phyloP scores from a whole-genome alignment of 1,284 basidiomycete genomes.

The Fomes fomentarius region DNA sequence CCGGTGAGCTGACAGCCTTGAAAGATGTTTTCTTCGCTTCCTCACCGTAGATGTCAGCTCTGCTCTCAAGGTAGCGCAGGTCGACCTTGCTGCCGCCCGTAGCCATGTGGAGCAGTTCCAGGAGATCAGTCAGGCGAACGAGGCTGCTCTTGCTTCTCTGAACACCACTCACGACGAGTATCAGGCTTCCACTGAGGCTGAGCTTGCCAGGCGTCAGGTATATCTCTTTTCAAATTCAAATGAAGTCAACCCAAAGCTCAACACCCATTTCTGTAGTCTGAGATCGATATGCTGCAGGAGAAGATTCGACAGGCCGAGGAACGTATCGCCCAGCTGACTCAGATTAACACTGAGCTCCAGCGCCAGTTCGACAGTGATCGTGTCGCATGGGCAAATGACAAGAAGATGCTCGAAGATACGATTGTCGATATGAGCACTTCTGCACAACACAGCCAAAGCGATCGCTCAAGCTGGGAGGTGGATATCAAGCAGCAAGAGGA shows the following conservation, averaged over 20 bases:
- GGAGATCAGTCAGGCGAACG: constrained; percentile 81
- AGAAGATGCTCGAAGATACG: constrained; percentile 77
- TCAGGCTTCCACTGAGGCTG: constrained; percentile 67
- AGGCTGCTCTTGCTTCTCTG: constrained; percentile 72
- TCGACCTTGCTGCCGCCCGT: constrained; percentile 71
- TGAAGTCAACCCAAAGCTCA: background rate
- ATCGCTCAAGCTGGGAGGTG: constrained; percentile 63
- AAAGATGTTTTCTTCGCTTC: background rate
- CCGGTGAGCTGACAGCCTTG: constrained; percentile 47
- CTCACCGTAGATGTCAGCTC: constrained; percentile 45
- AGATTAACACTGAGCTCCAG: constrained; percentile 61
- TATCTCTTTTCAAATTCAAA: constrained; percentile 15
- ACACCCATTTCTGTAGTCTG: constrained; percentile 52
- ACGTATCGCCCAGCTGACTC: constrained; percentile 56
- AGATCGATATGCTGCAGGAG: constrained; percentile 66
- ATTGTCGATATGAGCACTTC: constrained; percentile 76
- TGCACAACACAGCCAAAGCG: constrained; percentile 65
- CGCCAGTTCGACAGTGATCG: constrained; percentile 69
- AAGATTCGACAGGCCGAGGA: constrained; percentile 58
- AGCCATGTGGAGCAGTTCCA: constrained; percentile 83
- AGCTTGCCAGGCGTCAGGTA: constrained; percentile 70
- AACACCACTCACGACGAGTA: constrained; percentile 81
- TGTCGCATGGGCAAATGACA: constrained; percentile 73
- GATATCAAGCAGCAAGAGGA: constrained; percentile 70
- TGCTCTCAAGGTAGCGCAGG: constrained; percentile 73